Evolutionary conservation across 495 filamentous ascomycete species (phyloP).

Genomic region (Penicillium coffeae): DNA sequence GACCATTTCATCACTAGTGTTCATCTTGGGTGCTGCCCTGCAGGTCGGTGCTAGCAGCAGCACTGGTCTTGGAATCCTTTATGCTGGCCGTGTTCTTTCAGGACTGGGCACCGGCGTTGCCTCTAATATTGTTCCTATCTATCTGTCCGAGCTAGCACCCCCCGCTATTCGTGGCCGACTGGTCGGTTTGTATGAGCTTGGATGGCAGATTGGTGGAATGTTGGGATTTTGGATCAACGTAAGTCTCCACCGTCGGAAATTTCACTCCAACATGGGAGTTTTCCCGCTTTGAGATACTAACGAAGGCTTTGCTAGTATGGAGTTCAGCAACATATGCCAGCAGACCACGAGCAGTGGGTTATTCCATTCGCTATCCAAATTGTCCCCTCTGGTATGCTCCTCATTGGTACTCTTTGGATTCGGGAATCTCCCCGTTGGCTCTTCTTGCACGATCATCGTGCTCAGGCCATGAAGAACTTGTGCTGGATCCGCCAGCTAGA

Average conservation of each 20-base stretch:
- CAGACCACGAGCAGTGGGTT: slow-evolving; percentile 47
- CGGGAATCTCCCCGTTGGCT: slow-evolving; percentile 60
- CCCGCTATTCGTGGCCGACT: slow-evolving; percentile 77
- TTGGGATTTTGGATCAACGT: slow-evolving; percentile 71
- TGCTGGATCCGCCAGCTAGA: slow-evolving; percentile 62
- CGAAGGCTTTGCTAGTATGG: slow-evolving; percentile 30
- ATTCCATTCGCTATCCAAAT: slow-evolving; percentile 58
- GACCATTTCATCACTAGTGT: slow-evolving; percentile 49
- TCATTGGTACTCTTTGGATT: slow-evolving; percentile 46
- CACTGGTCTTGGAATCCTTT: slow-evolving; percentile 59
- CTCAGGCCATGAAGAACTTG: slow-evolving; percentile 56
- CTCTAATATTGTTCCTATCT: slow-evolving; percentile 73
- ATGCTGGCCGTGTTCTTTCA: slow-evolving; percentile 67
- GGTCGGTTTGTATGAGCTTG: slow-evolving; percentile 71
- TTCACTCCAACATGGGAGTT: background rate
- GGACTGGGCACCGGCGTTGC: slow-evolving; percentile 75
- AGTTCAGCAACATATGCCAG: slow-evolving; percentile 29
- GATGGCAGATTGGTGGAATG: slow-evolving; percentile 71
- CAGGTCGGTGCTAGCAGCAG: slow-evolving; percentile 57
- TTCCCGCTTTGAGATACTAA: too few relatives aligned
- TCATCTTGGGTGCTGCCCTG: slow-evolving; percentile 61
- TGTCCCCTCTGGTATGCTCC: slow-evolving; percentile 48
- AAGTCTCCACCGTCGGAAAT: slow-evolving; percentile 13
- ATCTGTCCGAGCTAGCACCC: slow-evolving; percentile 75
- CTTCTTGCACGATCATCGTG: slow-evolving; percentile 43